Percentiles rank a stretch among this genome's conserved stretches.
Evolutionary conservation across 2,329 filamentous ascomycete genomes (phyloP).

Genomic region (Neobulgaria alba): DNA sequence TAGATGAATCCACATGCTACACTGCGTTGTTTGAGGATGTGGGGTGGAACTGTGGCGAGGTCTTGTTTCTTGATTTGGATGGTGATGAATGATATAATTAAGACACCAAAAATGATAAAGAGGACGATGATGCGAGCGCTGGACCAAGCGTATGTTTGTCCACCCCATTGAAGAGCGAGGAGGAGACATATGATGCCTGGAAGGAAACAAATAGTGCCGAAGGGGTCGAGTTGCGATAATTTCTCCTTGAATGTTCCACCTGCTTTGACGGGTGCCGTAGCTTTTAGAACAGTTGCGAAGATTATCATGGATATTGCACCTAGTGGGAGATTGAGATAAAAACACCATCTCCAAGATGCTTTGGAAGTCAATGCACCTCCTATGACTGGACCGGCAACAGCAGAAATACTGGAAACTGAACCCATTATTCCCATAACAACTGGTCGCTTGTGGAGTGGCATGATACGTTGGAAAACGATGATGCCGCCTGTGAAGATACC

Average conservation of each 20-base stretch:
- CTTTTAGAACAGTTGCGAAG: neutral
- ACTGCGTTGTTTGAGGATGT: conserved; percentile 30
- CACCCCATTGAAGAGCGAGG: conserved; percentile 39
- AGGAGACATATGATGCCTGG: conserved; percentile 31
- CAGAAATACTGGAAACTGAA: conserved; percentile 19
- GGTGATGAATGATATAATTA: conserved; percentile 22
- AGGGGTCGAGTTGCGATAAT: conserved; percentile 34
- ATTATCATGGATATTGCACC: neutral
- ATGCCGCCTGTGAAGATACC: conserved; percentile 32
- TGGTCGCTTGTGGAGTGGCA: conserved; percentile 13
- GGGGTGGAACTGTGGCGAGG: conserved; percentile 39
- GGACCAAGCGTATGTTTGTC: conserved; percentile 25
- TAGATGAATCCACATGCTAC: conserved; percentile 24
- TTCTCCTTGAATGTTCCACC: neutral
- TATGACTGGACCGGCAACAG: conserved; percentile 26
- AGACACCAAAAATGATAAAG: conserved; percentile 21
- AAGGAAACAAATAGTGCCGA: conserved; percentile 37
- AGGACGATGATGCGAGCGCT: conserved; percentile 27
- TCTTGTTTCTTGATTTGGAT: conserved; percentile 34
- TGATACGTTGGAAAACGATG: conserved; percentile 32
- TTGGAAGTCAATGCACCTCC: conserved; percentile 30
- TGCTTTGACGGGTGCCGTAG: conserved; percentile 25
- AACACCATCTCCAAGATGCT: conserved; percentile 31
- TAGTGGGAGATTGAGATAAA: conserved; percentile 32
- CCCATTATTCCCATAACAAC: conserved; percentile 27